Evolutionary conservation across 768 basidiomycete genomes (phyloP), one percentile per base, ranked within the genome.

Genomic region (Fistulinella prunicolor): DNA sequence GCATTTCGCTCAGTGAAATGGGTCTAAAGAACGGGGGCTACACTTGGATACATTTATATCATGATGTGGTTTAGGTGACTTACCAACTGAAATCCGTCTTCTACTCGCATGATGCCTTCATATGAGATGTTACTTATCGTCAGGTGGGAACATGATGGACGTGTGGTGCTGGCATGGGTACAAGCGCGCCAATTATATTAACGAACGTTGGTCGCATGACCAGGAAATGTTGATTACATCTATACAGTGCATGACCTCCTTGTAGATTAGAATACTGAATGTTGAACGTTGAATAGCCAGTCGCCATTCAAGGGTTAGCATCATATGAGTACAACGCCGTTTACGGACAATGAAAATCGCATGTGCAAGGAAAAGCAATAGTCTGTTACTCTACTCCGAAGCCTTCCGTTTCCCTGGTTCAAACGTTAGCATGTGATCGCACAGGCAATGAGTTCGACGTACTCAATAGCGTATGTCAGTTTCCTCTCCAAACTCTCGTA

Each of bases 401-500:
- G 16, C 85, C 86, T 73, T 87, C 85, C 38, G 85, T 86, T 69
- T 87, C 86, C 67, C 85, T 87, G 61, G 1, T 52, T 44, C 45
- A 20, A 38, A 20, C 23, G 40, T 60, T 12, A 61, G 44, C 17
- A 49, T n/a, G 8, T n/a, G 14, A 29, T 24, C 19, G 39, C 20
- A n/a, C 30, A 14, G 38, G 20, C 1, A 38, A 39, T 41, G 21
- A 47, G 41, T 47, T 3, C 34, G 21, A 75, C 86, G 48, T 57
- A 88, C 83, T 92, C 89, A 32, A 92, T 87, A 17, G 89, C 89
- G 62, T 83, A 86, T 35, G 84, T 79, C 42, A 96, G 64, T 68
- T 93, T 94, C 63, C 82, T 83, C 67, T 95, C 92, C 50, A 95
- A 67, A 58, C 82, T 87, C 66, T 89, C 85, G 60, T 89, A 91